These are phyloP conservation scores for Metschnikowia cerradonensis DNA, from an alignment of 805 yeast genomes.

Conservation along the genomic window DNA sequence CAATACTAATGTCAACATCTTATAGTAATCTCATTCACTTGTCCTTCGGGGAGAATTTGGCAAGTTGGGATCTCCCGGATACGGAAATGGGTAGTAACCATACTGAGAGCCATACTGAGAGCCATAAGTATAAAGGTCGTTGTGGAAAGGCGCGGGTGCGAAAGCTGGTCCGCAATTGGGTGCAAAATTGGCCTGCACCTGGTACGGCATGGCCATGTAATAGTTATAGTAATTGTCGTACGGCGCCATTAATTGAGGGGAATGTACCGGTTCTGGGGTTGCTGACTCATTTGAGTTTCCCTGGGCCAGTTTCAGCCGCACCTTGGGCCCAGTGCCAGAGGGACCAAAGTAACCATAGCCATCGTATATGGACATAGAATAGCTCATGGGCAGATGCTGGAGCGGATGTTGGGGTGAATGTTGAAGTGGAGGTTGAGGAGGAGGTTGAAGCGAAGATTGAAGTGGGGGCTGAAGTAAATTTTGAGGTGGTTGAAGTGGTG, in stretches of 20 bases:
- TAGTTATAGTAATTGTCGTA: not conserved
- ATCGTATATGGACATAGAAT: not conserved
- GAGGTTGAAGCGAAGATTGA: not conserved
- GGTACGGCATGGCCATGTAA: not conserved
- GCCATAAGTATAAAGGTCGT: not conserved
- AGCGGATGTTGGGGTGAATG: not conserved
- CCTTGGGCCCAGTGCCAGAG: not conserved
- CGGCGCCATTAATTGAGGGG: not conserved
- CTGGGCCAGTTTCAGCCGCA: not conserved
- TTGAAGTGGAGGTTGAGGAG: not conserved
- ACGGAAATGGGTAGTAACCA: not conserved
- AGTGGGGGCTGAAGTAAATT: not conserved
- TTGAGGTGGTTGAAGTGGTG: not conserved
- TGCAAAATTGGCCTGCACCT: slow-evolving; percentile 2
- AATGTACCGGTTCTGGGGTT: not conserved
- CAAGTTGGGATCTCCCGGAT: not conserved
- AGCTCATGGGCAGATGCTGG: not conserved
- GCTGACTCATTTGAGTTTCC: not conserved
- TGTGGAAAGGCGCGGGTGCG: not conserved
- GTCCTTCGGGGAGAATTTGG: not conserved
- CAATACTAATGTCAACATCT: not conserved
- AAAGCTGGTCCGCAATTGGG: slow-evolving; percentile 3
- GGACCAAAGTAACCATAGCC: not conserved
- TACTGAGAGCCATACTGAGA: slow-evolving; percentile 1
- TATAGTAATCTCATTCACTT: not conserved